Evolutionary conservation across 768 basidiomycete genomes (phyloP).

Genomic region (Mrakia hoshinonis): DNA sequence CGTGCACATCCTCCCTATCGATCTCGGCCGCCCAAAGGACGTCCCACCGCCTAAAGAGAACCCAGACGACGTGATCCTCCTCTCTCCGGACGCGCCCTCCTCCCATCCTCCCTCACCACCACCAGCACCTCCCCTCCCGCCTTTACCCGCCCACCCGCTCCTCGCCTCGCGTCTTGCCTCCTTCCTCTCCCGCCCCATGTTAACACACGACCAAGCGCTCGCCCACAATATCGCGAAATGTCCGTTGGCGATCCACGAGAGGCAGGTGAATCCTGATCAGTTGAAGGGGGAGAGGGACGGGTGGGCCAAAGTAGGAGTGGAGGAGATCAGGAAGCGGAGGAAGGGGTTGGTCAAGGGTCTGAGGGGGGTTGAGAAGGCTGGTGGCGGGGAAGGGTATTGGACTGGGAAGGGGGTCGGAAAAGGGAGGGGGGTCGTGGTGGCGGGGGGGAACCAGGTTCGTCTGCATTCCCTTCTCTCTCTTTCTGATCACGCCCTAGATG

Average conservation of each 20-base stretch:
- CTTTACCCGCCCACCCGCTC: neutral
- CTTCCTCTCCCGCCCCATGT: constrained; percentile 38
- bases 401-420: constrained; percentile 17
- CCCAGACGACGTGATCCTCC: neutral
- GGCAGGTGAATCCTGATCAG: constrained; percentile 43
- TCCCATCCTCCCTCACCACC: neutral
- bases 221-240: constrained; percentile 35
- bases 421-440: constrained; percentile 14
- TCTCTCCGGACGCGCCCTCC: neutral
- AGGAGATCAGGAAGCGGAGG: constrained; percentile 36
- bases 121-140: neutral
- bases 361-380: constrained; percentile 33
- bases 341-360: constrained; percentile 37
- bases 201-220: constrained; percentile 31
- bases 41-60: neutral
- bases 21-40: constrained; percentile 5
- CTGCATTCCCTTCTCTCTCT: neutral
- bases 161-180: neutral
- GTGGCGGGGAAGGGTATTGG: constrained; percentile 31
- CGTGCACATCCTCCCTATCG: constrained; percentile 14
- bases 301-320: constrained; percentile 36
- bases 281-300: constrained; percentile 37
- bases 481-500: neutral
- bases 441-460: constrained; percentile 14
- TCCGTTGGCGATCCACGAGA: constrained; percentile 36